phyloP scores from a whole-genome alignment of 1,284 basidiomycete species.

The Cryptococcus deneoformans region DNA sequence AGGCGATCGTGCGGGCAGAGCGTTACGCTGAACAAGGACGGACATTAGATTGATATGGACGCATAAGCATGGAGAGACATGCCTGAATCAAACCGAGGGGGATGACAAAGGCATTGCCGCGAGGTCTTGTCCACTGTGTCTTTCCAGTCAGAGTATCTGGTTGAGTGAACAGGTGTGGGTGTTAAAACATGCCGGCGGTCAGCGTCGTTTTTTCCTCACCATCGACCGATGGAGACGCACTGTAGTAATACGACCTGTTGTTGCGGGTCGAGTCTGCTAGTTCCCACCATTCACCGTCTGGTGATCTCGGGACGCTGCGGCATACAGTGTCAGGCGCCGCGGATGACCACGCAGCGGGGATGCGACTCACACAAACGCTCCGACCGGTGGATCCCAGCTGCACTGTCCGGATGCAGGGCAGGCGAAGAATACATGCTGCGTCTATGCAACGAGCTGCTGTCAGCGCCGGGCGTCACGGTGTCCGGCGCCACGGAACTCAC shows the following conservation, averaged over 20 bases:
- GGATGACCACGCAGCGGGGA: neutral
- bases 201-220: neutral
- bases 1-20: constrained; percentile 14
- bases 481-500: constrained; percentile 18
- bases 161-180: constrained; percentile 1
- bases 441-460: constrained; percentile 53
- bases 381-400: constrained; percentile 87
- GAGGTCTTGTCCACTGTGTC: constrained; percentile 84
- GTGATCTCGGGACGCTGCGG: constrained; percentile 64
- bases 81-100: constrained; percentile 79
- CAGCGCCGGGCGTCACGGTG: neutral
- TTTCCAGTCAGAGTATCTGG: constrained; percentile 69
- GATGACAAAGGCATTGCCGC: constrained; percentile 70
- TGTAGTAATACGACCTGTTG: constrained; percentile 86
- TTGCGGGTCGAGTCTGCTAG: constrained; percentile 72
- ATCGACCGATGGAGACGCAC: constrained; percentile 39
- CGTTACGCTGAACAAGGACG: constrained; percentile 50
- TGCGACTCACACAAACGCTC: constrained; percentile 67
- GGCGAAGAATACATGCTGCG: constrained; percentile 79
- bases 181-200: neutral
- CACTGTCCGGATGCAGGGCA: constrained; percentile 78
- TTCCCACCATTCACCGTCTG: constrained; percentile 94
- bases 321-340: constrained; percentile 27
- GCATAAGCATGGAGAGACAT: neutral
- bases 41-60: neutral